These are phyloP conservation scores for Theobroma cacao DNA, from an alignment of 345 rosid species.

Conservation along the genomic window DNA sequence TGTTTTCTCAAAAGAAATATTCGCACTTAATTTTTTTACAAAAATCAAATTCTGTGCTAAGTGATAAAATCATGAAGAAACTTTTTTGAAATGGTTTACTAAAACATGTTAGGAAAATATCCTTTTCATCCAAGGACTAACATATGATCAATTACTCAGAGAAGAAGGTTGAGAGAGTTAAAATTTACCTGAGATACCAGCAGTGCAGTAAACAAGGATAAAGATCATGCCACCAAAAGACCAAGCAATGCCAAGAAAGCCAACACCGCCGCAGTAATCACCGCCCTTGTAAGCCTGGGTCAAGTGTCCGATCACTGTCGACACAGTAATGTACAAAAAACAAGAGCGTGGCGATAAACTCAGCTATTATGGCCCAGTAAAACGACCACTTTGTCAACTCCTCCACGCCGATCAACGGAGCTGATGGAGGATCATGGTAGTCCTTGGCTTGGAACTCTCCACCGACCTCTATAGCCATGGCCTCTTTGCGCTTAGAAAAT, in stretches of 20 bases:
- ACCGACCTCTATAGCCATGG: conserved; percentile 53
- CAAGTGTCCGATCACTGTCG: conserved; percentile 66
- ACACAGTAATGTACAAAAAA: conserved; percentile 58
- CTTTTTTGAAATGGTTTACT: too few species aligned
- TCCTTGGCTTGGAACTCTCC: conserved; percentile 47
- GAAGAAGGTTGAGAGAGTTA: too few species aligned
- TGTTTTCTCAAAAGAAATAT: too few species aligned
- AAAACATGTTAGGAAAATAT: background rate
- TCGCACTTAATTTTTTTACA: background rate
- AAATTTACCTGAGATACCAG: conserved; percentile 58
- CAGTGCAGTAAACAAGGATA: conserved; percentile 67
- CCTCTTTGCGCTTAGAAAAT: background rate
- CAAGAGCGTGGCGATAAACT: conserved; percentile 65
- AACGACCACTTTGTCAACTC: conserved; percentile 56
- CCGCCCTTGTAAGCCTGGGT: conserved; percentile 27
- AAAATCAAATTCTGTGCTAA: too few species aligned
- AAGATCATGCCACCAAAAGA: conserved; percentile 79
- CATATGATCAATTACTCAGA: background rate
- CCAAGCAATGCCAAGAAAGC: conserved; percentile 68
- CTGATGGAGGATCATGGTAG: conserved; percentile 60
- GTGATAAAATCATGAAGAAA: too few species aligned
- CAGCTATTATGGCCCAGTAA: conserved; percentile 59
- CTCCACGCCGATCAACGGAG: conserved; percentile 45
- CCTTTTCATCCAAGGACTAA: background rate
- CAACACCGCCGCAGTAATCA: conserved; percentile 50